Evolutionary conservation across 306 rosid species (phyloP).

Genomic region (Abrus pulchellus): DNA sequence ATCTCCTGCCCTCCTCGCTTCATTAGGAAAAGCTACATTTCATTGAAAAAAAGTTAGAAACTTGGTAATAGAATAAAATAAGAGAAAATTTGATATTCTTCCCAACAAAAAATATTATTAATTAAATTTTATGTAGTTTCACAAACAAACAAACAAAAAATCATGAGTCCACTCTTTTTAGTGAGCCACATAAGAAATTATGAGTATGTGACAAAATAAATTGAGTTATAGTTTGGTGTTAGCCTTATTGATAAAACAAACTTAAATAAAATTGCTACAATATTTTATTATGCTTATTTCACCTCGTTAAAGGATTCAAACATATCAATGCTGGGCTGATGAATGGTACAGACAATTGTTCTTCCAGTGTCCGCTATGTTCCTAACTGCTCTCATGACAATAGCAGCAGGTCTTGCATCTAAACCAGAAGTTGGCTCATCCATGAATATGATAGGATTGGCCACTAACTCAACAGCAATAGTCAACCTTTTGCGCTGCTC

Average conservation of each 20-base stretch:
- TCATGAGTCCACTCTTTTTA: too few species aligned
- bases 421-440: slow-evolving; percentile 94
- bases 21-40: slow-evolving; percentile 57
- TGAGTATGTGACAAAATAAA: too few species aligned
- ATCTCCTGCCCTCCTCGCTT: slow-evolving; percentile 57
- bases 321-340: slow-evolving; percentile 91
- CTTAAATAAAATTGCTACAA: neutral
- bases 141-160: too few species aligned
- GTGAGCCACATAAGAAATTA: too few species aligned
- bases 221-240: neutral
- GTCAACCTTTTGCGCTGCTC: slow-evolving; percentile 89
- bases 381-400: slow-evolving; percentile 90
- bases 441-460: slow-evolving; percentile 88
- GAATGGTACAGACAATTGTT: slow-evolving; percentile 88
- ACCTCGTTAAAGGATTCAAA: slow-evolving; percentile 95
- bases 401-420: slow-evolving; percentile 90
- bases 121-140: too few species aligned
- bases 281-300: neutral
- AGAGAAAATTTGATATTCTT: too few species aligned
- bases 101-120: too few species aligned
- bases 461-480: slow-evolving; percentile 84
- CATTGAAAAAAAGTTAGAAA: neutral
- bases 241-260: neutral
- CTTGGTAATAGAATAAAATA: neutral
- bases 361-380: slow-evolving; percentile 87